Conservation (phyloP, 1,284 basidiomycete species). For the Wolfiporia cocos region DNA sequence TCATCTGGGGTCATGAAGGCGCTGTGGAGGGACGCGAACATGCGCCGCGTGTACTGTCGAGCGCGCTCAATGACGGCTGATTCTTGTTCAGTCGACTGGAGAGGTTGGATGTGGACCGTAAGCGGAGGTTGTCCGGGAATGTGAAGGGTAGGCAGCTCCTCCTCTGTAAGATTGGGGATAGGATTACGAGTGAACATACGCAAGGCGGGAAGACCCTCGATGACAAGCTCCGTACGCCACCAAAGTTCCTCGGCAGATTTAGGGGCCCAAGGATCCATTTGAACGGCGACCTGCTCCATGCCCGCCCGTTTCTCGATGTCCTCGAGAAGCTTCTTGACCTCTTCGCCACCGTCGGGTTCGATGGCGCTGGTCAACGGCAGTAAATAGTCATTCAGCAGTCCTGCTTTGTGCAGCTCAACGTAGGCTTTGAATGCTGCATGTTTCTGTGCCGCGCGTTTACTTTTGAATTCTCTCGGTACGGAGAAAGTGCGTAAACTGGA, state of each 20-base stretch:
- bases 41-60: conserved; percentile 43
- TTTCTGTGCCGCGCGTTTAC: conserved; percentile 57
- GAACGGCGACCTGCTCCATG: conserved; percentile 46
- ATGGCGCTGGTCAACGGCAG: conserved; percentile 56
- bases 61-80: conserved; percentile 34
- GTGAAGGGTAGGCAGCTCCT: conserved; percentile 35
- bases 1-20: conserved; percentile 41
- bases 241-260: conserved; percentile 28
- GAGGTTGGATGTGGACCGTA: conserved; percentile 23
- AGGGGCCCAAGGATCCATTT: conserved; percentile 59
- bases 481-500: conserved; percentile 41
- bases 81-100: conserved; percentile 21
- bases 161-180: conserved; percentile 29
- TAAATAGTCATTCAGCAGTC: conserved; percentile 64
- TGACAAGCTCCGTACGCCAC: conserved; percentile 43
- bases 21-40: conserved; percentile 54
- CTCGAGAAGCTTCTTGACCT: conserved; percentile 54
- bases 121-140: conserved; percentile 34
- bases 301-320: conserved; percentile 58
- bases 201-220: conserved; percentile 45
- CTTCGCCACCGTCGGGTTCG: conserved; percentile 51
- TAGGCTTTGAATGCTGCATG: conserved; percentile 72
- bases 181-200: conserved; percentile 44
- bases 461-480: conserved; percentile 35
- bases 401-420: conserved; percentile 47